A percentile compares a stretch with the other conserved stretches of the same genome.
phyloP scores from a whole-genome alignment of 176 grass and related monocot genomes.

The Carex parvula region DNA sequence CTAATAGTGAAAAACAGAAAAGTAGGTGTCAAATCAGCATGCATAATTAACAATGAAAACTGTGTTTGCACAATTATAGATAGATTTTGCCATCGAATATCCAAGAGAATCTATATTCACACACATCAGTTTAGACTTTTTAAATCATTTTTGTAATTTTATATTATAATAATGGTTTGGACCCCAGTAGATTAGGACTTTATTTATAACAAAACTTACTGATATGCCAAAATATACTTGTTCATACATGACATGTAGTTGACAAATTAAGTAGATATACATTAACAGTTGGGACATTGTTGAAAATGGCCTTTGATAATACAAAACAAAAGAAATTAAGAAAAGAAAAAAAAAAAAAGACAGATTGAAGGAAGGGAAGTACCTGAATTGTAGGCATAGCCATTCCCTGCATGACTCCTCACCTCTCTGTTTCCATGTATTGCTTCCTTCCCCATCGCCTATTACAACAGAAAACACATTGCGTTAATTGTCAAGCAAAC shows the following conservation, averaged over 20 bases:
- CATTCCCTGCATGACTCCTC: slow-evolving; percentile 27
- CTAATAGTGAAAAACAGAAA: background rate
- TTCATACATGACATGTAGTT: background rate
- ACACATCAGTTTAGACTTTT: background rate
- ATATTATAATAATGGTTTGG: background rate
- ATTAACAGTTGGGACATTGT: background rate
- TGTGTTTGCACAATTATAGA: background rate
- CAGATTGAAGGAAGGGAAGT: background rate
- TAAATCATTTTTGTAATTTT: background rate
- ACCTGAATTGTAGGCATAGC: slow-evolving; percentile 20
- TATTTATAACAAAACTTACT: background rate
- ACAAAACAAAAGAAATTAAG: background rate
- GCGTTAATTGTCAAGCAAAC: background rate
- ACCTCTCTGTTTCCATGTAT: slow-evolving; percentile 23
- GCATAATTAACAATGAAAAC: background rate
- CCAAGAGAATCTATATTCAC: background rate
- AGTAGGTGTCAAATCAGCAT: background rate
- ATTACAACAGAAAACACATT: slow-evolving; percentile 10
- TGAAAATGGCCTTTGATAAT: background rate
- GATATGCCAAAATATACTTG: background rate
- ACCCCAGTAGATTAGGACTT: background rate
- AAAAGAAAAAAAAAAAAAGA: background rate
- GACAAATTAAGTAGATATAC: background rate
- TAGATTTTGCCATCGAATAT: background rate
- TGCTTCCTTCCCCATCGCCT: slow-evolving; percentile 26